A percentile compares a stretch with the other conserved stretches of the same genome.
phyloP scores from a whole-genome alignment of 768 basidiomycete species.

The Saitozyma sp. region DNA sequence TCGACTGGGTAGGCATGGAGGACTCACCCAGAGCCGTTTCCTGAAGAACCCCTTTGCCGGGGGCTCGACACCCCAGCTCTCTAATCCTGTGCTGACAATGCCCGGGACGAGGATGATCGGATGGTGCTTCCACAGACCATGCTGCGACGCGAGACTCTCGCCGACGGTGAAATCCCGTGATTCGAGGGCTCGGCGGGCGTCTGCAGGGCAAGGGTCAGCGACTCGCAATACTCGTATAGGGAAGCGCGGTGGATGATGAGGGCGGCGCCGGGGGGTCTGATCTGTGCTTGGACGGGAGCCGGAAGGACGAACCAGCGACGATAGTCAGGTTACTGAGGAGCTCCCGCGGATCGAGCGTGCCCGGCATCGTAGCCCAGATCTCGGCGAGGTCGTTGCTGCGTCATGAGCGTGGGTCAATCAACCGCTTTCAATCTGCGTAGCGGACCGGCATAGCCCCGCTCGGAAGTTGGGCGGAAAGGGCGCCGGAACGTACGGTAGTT shows the following conservation, averaged over 20 bases:
- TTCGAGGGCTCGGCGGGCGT: constrained; percentile 44
- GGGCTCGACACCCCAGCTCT: constrained; percentile 88
- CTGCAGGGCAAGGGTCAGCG: constrained; percentile 9
- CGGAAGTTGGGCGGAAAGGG: background rate
- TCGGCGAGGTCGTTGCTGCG: constrained; percentile 38
- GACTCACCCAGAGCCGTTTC: constrained; percentile 67
- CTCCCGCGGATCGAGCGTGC: constrained; percentile 39
- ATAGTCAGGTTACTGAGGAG: constrained; percentile 44
- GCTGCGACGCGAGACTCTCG: constrained; percentile 30
- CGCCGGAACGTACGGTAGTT: constrained; percentile 29
- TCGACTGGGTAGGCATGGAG: constrained; percentile 61
- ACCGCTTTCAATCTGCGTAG: background rate
- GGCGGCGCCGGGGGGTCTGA: too few relatives aligned
- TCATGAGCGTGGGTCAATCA: constrained; percentile 4
- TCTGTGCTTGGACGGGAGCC: background rate
- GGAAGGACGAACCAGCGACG: constrained; percentile 28
- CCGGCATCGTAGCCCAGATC: constrained; percentile 36
- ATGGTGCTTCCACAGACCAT: constrained; percentile 61
- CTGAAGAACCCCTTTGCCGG: constrained; percentile 87
- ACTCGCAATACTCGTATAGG: background rate
- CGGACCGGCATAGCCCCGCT: background rate
- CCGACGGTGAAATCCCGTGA: constrained; percentile 51
- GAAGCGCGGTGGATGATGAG: background rate
- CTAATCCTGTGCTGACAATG: constrained; percentile 85
- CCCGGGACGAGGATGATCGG: constrained; percentile 87